Base-by-base conservation (phyloP, 306 rosid species). In the Erythrophleum fordii region DNA sequence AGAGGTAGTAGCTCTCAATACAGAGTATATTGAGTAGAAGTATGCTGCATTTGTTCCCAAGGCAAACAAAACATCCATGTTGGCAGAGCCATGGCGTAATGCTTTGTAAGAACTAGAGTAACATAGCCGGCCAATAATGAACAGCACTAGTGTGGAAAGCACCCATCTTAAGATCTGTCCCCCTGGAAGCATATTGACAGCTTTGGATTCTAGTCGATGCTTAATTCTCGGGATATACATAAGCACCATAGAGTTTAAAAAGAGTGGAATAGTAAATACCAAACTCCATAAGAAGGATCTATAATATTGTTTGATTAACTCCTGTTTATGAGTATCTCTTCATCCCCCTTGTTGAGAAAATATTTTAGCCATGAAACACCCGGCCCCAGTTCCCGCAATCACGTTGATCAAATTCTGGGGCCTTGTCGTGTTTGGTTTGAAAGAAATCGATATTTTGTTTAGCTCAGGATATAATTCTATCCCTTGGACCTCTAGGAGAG, bases 1-100 rank as follows among this genome's bases (percentile, higher is more conserved):
- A 14, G 92, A 88, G 6, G 78, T 82, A 37, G 97, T 92, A 53
- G 97, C 86, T 82, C 97, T 94, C 17, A 92, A 41, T 9, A 92
- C 81, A n/a, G 88, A 80, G 78, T 92, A 94, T 5, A 92, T 97
- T 1, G 98, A 94, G 48, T 91, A 94, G 72, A 94, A 92, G 59
- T 94, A 94, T 66, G 98, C 98, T 20, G 95, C 92, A 71, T 94
- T 94, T 81, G 98, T 94, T 78, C 97, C 98, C 82, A 94, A 70
- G 8, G 93, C 93, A 73, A 94, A 88, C 80, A 94, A 78, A 41
- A 94, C 98, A 77, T 94, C 98, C 98, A 94, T 94, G 71, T 94
- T 94, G 16, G 97, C 92, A 3, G 95, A 90, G 44, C 98, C 97
- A 39, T 73, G 89, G 29, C 91, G 90, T 44, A 94, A 68, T 0